Evolutionary conservation across 306 rosid species (phyloP), one percentile per base, ranked within the genome.

Genomic region (Vigna reflexopilosa): DNA sequence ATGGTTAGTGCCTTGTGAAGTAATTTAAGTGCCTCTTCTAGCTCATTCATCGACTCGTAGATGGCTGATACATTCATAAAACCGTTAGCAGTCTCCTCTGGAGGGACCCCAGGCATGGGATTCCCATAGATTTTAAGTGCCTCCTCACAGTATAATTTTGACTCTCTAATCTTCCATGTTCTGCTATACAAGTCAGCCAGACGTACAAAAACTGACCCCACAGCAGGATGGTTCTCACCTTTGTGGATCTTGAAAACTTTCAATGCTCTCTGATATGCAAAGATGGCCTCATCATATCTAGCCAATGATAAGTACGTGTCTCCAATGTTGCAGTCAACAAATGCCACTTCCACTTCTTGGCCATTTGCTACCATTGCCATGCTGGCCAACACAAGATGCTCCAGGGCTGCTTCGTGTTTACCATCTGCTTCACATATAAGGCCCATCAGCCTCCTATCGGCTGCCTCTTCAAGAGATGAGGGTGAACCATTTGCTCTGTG

Each of bases 361-460:
- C 94, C 99, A 74, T 91, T 90, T 42, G 86, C 89, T 67, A 87
- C 97, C 98, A 96, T 91, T 63, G 97, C 86, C 86, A 91, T 86
- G 87, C 98, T 90, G 59, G 99, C 97, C 77, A 96, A 83, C 73
- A 91, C 97, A 74, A 93, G 91, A 76, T 96, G 96, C 85, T 96
- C 98, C 0, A 96, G 83, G 2, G 99, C 98, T 70, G 90, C 94
- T 82, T 93, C 99, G 40, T 96, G 94, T 62, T 93, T 89, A 42
- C 97, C 98, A 80, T 90, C 90, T 70, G 90, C 89, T 81, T 96
- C 98, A 77, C 94, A 91, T 86, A 96, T 90, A 69, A 96, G 97
- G 7, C 98, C 99, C 98, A 96, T 91, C 34, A 96, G 85, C 84
- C 99, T 93, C 82, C 98, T 85, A 73, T 96, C 98, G 12, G 96